These are phyloP conservation scores for Aspergillus flavus DNA, from an alignment of 2,329 filamentous ascomycete genomes.

Conservation along the genomic window DNA sequence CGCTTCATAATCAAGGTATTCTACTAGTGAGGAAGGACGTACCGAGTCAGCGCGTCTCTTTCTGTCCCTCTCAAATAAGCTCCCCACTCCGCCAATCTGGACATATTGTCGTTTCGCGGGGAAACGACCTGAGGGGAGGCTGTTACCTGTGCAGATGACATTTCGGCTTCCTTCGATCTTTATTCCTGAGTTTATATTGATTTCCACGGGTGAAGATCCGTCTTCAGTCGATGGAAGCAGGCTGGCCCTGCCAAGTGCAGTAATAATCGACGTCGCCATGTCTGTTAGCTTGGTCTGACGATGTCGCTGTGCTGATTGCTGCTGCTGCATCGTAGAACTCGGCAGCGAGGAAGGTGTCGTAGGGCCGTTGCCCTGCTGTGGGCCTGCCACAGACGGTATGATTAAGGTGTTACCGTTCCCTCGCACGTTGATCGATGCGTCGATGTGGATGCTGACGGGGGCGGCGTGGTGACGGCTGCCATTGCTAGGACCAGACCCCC, in stretches of 20 bases:
- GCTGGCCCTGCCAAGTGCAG: slow-evolving; percentile 24
- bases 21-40: slow-evolving; percentile 12
- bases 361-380: background rate
- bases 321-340: slow-evolving; percentile 3
- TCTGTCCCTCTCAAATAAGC: background rate
- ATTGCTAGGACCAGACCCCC: background rate
- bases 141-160: slow-evolving; percentile 26
- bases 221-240: slow-evolving; percentile 12
- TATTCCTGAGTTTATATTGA: slow-evolving; percentile 34
- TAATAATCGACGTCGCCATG: slow-evolving; percentile 28
- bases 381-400: slow-evolving; percentile 22
- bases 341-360: slow-evolving; percentile 8
- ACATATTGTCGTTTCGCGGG: background rate
- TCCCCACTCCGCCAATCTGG: background rate
- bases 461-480: background rate
- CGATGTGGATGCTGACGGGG: slow-evolving; percentile 37
- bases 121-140: background rate
- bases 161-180: slow-evolving; percentile 33
- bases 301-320: slow-evolving; percentile 23
- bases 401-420: slow-evolving; percentile 38
- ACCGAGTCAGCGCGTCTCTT: slow-evolving; percentile 30
- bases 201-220: slow-evolving; percentile 21
- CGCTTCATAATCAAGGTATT: background rate
- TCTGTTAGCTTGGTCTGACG: slow-evolving; percentile 29
- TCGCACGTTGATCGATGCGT: slow-evolving; percentile 37